Percentiles rank a stretch among this genome's conserved stretches.
Evolutionary conservation across 495 filamentous ascomycete genomes (phyloP).

Genomic region (Penicillium mononematosum): DNA sequence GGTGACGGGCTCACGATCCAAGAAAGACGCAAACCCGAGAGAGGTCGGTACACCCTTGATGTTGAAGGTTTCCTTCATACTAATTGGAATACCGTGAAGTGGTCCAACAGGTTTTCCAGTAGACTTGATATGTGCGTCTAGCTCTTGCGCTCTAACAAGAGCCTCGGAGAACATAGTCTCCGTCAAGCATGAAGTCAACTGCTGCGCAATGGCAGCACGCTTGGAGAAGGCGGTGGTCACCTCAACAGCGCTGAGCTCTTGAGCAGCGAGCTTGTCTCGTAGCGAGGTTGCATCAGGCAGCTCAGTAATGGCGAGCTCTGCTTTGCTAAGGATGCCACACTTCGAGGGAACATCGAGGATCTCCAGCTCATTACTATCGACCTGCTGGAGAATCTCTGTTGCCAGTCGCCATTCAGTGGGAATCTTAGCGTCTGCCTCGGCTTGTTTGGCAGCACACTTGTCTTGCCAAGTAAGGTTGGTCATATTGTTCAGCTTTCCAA

Average conservation of each 20-base stretch:
- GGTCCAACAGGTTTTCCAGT: constrained; percentile 50
- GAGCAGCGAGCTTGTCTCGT: constrained; percentile 16
- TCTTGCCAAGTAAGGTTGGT: not conserved
- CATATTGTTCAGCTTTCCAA: not conserved
- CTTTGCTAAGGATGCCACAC: not conserved
- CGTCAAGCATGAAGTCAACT: constrained; percentile 53
- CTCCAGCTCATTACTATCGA: not conserved
- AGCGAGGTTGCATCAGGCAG: not conserved
- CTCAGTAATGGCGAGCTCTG: constrained; percentile 1
- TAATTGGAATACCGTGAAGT: constrained; percentile 61
- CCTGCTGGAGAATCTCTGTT: not conserved
- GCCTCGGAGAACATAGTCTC: constrained; percentile 42
- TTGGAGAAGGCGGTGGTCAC: constrained; percentile 59
- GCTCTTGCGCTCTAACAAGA: constrained; percentile 35
- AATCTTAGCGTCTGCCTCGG: not conserved
- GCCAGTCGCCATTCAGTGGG: not conserved
- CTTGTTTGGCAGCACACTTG: not conserved
- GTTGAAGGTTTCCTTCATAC: constrained; percentile 61
- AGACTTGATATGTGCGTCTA: constrained; percentile 38
- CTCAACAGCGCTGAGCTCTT: constrained; percentile 39
- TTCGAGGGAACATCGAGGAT: not conserved
- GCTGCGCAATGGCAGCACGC: constrained; percentile 38
- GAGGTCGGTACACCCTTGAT: constrained; percentile 46
- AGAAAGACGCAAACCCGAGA: constrained; percentile 38
- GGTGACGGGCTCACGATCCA: constrained; percentile 41